Conservation (phyloP, 2,329 filamentous ascomycete genomes). For the Penicillium fuscoglaucum region DNA sequence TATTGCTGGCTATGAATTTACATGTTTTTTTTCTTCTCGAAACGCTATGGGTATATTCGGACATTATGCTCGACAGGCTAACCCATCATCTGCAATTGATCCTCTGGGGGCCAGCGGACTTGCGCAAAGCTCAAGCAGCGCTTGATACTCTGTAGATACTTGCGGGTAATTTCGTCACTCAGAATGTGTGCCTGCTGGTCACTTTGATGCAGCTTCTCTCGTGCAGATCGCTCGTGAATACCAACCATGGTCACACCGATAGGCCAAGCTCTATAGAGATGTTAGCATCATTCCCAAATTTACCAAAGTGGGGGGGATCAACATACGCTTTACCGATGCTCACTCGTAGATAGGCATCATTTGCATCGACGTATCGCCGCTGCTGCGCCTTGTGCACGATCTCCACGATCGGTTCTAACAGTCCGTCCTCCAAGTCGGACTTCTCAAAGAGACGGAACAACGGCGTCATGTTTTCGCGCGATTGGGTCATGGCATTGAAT, state of each 20-base stretch:
- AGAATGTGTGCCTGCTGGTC: constrained; percentile 87
- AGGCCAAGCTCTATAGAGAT: constrained; percentile 70
- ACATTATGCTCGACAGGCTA: constrained; percentile 40
- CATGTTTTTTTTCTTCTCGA: not conserved
- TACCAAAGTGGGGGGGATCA: not conserved
- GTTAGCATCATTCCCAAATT: constrained; percentile 15
- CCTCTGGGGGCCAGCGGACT: constrained; percentile 91
- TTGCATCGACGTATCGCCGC: constrained; percentile 90
- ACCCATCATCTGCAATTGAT: constrained; percentile 93
- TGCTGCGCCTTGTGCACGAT: constrained; percentile 90
- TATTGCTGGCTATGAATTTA: not conserved
- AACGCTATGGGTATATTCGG: constrained; percentile 19
- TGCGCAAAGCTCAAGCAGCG: constrained; percentile 94
- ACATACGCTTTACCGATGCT: constrained; percentile 84
- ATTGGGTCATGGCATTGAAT: constrained; percentile 80
- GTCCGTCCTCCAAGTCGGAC: constrained; percentile 72
- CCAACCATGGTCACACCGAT: constrained; percentile 99
- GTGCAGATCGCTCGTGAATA: constrained; percentile 93
- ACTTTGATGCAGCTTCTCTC: constrained; percentile 87
- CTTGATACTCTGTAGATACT: constrained; percentile 97
- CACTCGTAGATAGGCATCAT: constrained; percentile 87
- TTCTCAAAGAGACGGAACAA: constrained; percentile 88
- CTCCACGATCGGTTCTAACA: constrained; percentile 81
- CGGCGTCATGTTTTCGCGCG: constrained; percentile 82
- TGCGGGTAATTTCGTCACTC: constrained; percentile 92